A percentile compares a stretch with the other conserved stretches of the same genome.
phyloP scores from a whole-genome alignment of 225 moss, liverwort and hornwort species.

The Lunularia cruciata region DNA sequence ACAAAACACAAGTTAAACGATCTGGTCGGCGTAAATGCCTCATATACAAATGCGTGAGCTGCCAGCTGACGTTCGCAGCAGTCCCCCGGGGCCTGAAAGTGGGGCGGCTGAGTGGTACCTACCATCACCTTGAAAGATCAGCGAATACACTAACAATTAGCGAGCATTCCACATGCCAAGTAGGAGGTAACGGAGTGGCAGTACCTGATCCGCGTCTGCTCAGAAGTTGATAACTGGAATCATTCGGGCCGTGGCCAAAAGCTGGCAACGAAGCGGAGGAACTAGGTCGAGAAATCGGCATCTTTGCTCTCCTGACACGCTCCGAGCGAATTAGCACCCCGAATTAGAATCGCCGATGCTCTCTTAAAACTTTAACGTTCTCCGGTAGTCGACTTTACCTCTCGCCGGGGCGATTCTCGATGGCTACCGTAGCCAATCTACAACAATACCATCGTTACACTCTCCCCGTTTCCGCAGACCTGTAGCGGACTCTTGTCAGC shows the following conservation, averaged over 20 bases:
- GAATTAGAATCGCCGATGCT: background rate
- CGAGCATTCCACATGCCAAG: no score
- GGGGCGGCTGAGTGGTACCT: no score
- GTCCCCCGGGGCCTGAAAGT: no score
- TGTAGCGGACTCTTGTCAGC: conserved; percentile 1
- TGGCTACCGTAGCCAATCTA: background rate
- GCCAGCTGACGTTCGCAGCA: no score
- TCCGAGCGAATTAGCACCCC: background rate
- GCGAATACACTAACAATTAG: no score
- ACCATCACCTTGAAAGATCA: no score
- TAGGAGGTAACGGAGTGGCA: background rate
- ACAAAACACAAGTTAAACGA: no score
- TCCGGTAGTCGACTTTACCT: background rate
- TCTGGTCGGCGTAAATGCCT: no score
- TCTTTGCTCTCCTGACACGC: conserved; percentile 6
- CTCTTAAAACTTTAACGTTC: background rate
- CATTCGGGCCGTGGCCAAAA: conserved; percentile 31
- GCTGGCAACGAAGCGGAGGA: conserved; percentile 41
- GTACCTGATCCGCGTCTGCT: conserved; percentile 51
- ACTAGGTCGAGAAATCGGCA: conserved; percentile 44
- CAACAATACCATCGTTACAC: background rate
- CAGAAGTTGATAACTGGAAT: conserved; percentile 34
- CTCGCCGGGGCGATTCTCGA: background rate
- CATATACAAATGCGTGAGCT: no score
- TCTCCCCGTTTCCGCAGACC: background rate